Base-by-base conservation (phyloP, 805 yeast species). In the Blastobotrys mokoenaii region DNA sequence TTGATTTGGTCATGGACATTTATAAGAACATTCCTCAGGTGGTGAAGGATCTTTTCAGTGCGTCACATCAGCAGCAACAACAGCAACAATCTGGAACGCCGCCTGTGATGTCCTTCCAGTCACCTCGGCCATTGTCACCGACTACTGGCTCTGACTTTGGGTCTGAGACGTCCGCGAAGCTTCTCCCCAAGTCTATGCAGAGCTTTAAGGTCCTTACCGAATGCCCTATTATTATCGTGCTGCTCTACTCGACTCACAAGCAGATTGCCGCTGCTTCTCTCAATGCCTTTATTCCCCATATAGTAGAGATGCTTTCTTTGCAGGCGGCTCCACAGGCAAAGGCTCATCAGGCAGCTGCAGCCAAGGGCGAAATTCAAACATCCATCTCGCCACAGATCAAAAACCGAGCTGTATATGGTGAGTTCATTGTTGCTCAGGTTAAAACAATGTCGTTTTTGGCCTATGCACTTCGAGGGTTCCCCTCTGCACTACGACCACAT, bases 391-490 rank as follows among this genome's bases (percentile, higher is more conserved):
- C 89, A 1, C 74, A 74, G 5, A 82, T 93, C 51, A 76, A 73
- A 46, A 86, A 88, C 57, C 73, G 96, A 52, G 69, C 78, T 8
- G 81, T 84, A 0, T 93, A 82, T 64, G 84, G 93, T 48, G 97
- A 93, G 56, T 86, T 93, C 56, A 80, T 90, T 12, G 67, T 86
- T 22, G 88, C 96, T 22, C 99, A 93, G 64, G 96, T 94, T 35
- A 93, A 93, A 62, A 95, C 97, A 1, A 90, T 96, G 36, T 87
- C 96, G 0, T 90, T 93, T 55, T 67, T 93, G 56, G 97, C 97
- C 0, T 93, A 89, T 61, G 87, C 89, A 1, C 80, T 94, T 36
- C 76, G 97, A 49, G 87, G 94, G 14, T 84, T 80, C 57, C 80
- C 95, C 2, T 75, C 78, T 31, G 79, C 78, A 34, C 71, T 82